A percentile compares a stretch with the other conserved stretches of the same genome.
Evolutionary conservation across 345 rosid genomes (phyloP).

Genomic region (Conringia planisiliqua): DNA sequence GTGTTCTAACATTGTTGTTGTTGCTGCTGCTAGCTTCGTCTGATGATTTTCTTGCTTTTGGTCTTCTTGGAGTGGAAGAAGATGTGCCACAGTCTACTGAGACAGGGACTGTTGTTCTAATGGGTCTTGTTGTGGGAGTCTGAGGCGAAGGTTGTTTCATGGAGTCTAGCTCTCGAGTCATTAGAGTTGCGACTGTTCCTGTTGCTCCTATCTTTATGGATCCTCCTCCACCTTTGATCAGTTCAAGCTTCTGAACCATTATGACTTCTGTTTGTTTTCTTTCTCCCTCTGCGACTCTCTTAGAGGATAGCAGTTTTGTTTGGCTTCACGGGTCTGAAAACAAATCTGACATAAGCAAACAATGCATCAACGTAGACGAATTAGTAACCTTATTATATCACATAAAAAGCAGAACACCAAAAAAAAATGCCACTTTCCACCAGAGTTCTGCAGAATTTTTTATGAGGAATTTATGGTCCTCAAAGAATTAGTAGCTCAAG

Average conservation of each 20-base stretch:
- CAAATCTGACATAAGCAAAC: background rate
- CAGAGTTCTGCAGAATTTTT: too few relatives aligned
- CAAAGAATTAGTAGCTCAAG: background rate
- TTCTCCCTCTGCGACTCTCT: background rate
- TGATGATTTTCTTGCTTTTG: conserved; percentile 53
- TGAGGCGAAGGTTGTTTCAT: conserved; percentile 45
- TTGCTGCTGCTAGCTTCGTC: conserved; percentile 82
- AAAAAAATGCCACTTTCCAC: background rate
- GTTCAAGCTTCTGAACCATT: conserved; percentile 82
- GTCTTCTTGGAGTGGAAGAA: conserved; percentile 50
- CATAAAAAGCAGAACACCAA: background rate
- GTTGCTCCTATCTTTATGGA: conserved; percentile 80
- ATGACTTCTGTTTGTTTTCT: conserved; percentile 10
- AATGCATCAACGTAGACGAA: background rate
- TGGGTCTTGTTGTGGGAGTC: conserved; percentile 41
- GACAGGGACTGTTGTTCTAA: conserved; percentile 41
- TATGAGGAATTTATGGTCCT: background rate
- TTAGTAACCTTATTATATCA: background rate
- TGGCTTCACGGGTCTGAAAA: background rate
- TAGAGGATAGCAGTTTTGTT: conserved; percentile 13
- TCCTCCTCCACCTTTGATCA: conserved; percentile 80
- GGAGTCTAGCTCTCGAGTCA: conserved; percentile 79
- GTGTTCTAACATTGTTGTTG: conserved; percentile 35
- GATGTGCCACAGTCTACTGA: conserved; percentile 49
- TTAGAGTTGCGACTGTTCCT: conserved; percentile 75